phyloP scores from a whole-genome alignment of 2,329 filamentous ascomycete species.

The Pestalotiopsis sp. region DNA sequence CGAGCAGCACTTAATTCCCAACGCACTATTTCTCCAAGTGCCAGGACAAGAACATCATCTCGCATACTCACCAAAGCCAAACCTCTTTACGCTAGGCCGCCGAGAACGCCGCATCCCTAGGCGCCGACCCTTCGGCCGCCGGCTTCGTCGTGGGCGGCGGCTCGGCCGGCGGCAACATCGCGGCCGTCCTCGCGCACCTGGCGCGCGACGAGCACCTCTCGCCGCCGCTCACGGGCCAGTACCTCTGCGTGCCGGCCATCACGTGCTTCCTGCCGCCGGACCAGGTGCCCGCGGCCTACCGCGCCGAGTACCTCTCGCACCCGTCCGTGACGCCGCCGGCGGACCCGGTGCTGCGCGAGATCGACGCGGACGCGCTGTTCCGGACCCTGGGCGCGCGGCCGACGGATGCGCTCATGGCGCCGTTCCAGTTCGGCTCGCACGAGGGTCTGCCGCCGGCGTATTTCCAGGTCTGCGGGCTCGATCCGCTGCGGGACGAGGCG shows the following conservation, averaged over 20 bases:
- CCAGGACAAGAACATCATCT: background rate
- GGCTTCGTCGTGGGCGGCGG: conserved; percentile 66
- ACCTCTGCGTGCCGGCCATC: conserved; percentile 42
- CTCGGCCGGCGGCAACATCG: conserved; percentile 45
- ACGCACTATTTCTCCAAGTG: too few relatives aligned
- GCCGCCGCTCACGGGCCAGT: conserved; percentile 47
- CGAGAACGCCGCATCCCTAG: conserved; percentile 38
- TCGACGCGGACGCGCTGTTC: conserved; percentile 8
- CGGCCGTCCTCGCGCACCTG: conserved; percentile 38
- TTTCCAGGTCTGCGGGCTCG: conserved; percentile 51
- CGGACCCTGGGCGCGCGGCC: conserved; percentile 12
- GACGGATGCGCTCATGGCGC: conserved; percentile 19
- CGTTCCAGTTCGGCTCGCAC: conserved; percentile 26
- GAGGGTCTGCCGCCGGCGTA: conserved; percentile 45
- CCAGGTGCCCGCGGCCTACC: conserved; percentile 24
- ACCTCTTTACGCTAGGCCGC: conserved; percentile 27
- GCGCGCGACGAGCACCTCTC: conserved; percentile 40
- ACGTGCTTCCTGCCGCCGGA: conserved; percentile 20
- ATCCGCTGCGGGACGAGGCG: conserved; percentile 53
- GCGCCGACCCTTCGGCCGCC: conserved; percentile 44
- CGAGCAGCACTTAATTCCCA: too few relatives aligned
- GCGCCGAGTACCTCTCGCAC: conserved; percentile 26
- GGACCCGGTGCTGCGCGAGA: conserved; percentile 22
- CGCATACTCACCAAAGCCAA: background rate
- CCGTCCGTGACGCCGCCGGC: conserved; percentile 21